Conservation (phyloP, 2,329 filamentous ascomycete species). For the Passalora sequoiae region DNA sequence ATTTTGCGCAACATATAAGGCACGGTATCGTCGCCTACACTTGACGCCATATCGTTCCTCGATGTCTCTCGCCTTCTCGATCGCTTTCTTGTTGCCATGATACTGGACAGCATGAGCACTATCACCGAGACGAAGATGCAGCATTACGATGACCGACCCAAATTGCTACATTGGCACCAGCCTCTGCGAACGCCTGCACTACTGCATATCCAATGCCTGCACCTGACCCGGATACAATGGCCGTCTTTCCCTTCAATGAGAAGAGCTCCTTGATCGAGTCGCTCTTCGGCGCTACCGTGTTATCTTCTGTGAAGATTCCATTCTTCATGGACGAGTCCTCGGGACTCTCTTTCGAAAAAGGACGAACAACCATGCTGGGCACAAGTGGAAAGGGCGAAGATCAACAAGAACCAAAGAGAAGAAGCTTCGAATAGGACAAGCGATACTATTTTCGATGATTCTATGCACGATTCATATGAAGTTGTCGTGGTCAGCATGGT, state of each 20-base stretch:
- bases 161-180: slow-evolving; percentile 43
- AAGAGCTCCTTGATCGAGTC: slow-evolving; percentile 28
- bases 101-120: slow-evolving; percentile 27
- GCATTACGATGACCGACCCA: slow-evolving; percentile 24
- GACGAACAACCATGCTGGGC: slow-evolving; percentile 6
- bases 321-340: slow-evolving; percentile 34
- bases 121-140: background rate
- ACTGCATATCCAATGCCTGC: slow-evolving; percentile 35
- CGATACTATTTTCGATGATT: slow-evolving; percentile 1
- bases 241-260: slow-evolving; percentile 33
- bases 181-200: slow-evolving; percentile 34
- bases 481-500: no score
- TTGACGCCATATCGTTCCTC: slow-evolving; percentile 33
- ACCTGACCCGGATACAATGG: slow-evolving; percentile 34
- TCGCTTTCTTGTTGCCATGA: slow-evolving; percentile 34
- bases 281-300: slow-evolving; percentile 31
- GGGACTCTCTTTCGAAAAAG: slow-evolving; percentile 17
- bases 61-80: slow-evolving; percentile 31
- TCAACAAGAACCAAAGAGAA: background rate
- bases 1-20: slow-evolving; percentile 32
- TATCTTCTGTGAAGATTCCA: slow-evolving; percentile 35
- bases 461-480: no score
- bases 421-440: background rate
- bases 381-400: background rate
- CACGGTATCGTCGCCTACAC: slow-evolving; percentile 38